Conservation (phyloP, 2,329 filamentous ascomycete species). For the Calonectria hawksworthii region DNA sequence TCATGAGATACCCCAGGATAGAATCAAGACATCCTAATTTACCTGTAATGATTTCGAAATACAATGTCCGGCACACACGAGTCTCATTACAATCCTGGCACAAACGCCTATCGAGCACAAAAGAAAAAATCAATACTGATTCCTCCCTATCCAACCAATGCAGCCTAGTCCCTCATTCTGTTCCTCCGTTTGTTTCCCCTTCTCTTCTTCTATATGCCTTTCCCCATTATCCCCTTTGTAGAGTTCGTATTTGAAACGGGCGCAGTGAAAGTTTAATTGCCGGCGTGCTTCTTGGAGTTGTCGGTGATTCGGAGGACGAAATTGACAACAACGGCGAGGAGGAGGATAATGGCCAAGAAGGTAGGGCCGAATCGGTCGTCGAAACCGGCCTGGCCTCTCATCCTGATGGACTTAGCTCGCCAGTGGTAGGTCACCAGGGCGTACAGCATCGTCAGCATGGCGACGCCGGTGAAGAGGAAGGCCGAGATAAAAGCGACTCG, state of each 20-base stretch:
- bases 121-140: conserved; percentile 23
- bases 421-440: conserved; percentile 97
- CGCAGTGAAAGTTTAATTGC: neutral
- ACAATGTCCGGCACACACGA: conserved; percentile 31
- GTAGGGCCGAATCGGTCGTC: conserved; percentile 97
- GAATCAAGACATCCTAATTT: conserved; percentile 32
- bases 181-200: neutral
- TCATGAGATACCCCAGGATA: conserved; percentile 39
- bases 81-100: conserved; percentile 32
- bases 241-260: neutral
- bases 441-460: conserved; percentile 96
- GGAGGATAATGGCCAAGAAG: conserved; percentile 85
- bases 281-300: conserved; percentile 54
- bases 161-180: neutral
- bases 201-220: neutral
- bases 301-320: conserved; percentile 83
- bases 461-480: conserved; percentile 92
- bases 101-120: conserved; percentile 37
- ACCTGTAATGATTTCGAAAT: conserved; percentile 32
- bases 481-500: conserved; percentile 93
- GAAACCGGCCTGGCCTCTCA: conserved; percentile 93
- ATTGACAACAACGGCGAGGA: conserved; percentile 94
- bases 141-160: conserved; percentile 10
- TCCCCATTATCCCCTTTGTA: neutral
- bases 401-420: conserved; percentile 92